phyloP scores from a whole-genome alignment of 1,139 yeast species.

The Geotrichum citri-aurantii region DNA sequence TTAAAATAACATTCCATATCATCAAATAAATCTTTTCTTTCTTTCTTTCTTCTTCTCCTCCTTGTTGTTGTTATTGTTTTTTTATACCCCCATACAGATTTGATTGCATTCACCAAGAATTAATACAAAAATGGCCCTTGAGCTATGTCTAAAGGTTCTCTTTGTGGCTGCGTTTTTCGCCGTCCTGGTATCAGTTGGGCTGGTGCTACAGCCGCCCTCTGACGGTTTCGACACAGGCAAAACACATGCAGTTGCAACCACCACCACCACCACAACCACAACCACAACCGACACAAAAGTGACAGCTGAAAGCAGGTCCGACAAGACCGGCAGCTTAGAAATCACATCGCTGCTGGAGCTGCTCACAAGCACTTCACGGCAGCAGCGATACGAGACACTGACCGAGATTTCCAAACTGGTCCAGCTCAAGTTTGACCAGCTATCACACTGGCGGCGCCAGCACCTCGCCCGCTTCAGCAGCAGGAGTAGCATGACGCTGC shows the following conservation, averaged over 20 bases:
- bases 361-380: neutral
- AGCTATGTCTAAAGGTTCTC: neutral
- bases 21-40: neutral
- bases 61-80: neutral
- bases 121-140: neutral
- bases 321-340: neutral
- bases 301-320: neutral
- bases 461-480: neutral
- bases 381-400: neutral
- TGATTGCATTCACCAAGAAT: neutral
- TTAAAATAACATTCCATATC: too few species aligned
- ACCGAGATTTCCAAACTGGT: neutral
- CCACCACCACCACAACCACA: neutral
- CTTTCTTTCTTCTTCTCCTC: neutral
- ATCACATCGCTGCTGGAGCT: neutral
- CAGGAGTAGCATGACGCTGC: neutral
- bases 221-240: neutral
- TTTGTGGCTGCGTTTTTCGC: neutral
- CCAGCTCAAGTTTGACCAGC: neutral
- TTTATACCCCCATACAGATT: neutral
- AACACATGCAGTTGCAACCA: neutral
- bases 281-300: neutral
- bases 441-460: neutral
- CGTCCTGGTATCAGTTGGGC: neutral
- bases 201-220: neutral